These are phyloP conservation scores for Fusarium caatingaense DNA, from an alignment of 2,329 filamentous ascomycete species.

Conservation along the genomic window DNA sequence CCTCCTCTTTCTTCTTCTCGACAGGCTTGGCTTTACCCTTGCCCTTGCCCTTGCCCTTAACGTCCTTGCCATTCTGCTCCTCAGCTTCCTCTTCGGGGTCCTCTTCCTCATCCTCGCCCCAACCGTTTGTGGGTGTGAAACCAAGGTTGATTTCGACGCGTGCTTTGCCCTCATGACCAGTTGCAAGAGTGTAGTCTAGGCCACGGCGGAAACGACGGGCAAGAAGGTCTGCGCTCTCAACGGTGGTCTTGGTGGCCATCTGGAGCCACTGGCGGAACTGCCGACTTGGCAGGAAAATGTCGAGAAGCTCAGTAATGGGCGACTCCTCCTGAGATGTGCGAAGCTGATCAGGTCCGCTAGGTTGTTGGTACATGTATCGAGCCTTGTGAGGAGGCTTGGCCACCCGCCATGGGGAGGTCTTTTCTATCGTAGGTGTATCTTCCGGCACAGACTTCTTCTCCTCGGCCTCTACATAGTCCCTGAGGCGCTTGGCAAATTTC, in stretches of 20 bases:
- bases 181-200: conserved; percentile 92
- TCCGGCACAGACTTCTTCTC: conserved; percentile 63
- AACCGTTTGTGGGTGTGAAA: conserved; percentile 85
- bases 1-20: conserved; percentile 7
- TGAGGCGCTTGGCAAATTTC: conserved; percentile 80
- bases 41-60: conserved; percentile 43
- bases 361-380: conserved; percentile 85
- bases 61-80: conserved; percentile 49
- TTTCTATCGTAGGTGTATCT: conserved; percentile 67
- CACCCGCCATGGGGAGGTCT: conserved; percentile 74
- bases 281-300: conserved; percentile 83
- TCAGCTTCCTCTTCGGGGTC: conserved; percentile 53
- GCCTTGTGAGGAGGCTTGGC: conserved; percentile 95
- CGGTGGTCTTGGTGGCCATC: conserved; percentile 78
- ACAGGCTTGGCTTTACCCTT: conserved; percentile 45
- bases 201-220: conserved; percentile 89
- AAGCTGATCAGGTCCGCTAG: conserved; percentile 53
- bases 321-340: conserved; percentile 57
- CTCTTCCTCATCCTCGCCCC: conserved; percentile 76
- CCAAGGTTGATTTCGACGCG: conserved; percentile 89
- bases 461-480: conserved; percentile 74
- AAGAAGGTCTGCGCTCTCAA: conserved; percentile 81
- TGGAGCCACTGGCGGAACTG: conserved; percentile 92
- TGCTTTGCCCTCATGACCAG: conserved; percentile 80
- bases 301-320: conserved; percentile 80